Conservation (phyloP, 768 basidiomycete species). For the Coprinellus aureogranulatus region DNA sequence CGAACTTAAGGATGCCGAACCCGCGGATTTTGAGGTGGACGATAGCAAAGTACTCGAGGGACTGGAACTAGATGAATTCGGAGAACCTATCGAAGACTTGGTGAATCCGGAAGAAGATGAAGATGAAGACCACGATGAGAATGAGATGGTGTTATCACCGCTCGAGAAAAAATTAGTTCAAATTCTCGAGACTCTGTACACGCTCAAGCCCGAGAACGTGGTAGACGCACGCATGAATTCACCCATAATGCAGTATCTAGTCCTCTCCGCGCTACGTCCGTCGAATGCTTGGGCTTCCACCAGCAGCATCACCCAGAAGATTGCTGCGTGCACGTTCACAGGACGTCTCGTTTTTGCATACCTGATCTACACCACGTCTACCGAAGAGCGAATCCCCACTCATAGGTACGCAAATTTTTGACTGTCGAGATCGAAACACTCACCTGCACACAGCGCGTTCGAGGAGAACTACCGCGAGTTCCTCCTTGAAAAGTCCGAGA, state of each 20-base stretch:
- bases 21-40: neutral
- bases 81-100: neutral
- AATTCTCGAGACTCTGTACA: neutral
- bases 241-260: slow-evolving; percentile 6
- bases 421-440: neutral
- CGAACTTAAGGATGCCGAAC: neutral
- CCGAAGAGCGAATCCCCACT: no score
- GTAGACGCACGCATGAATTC: neutral
- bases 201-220: neutral
- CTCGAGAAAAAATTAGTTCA: neutral
- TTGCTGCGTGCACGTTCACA: slow-evolving; percentile 8
- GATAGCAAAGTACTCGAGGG: neutral
- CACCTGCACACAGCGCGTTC: neutral
- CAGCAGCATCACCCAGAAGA: slow-evolving; percentile 12
- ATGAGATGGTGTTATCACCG: no score
- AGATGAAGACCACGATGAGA: neutral
- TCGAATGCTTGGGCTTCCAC: slow-evolving; percentile 4
- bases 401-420: neutral
- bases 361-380: neutral
- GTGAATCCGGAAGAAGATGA: neutral
- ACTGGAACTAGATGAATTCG: neutral
- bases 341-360: slow-evolving; percentile 8
- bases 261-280: slow-evolving; percentile 4
- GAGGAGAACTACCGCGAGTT: neutral
- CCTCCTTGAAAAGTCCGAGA: neutral